Evolutionary conservation across 306 rosid species (phyloP), one percentile per base, ranked within the genome.

Genomic region (Prinsepia uniflora): DNA sequence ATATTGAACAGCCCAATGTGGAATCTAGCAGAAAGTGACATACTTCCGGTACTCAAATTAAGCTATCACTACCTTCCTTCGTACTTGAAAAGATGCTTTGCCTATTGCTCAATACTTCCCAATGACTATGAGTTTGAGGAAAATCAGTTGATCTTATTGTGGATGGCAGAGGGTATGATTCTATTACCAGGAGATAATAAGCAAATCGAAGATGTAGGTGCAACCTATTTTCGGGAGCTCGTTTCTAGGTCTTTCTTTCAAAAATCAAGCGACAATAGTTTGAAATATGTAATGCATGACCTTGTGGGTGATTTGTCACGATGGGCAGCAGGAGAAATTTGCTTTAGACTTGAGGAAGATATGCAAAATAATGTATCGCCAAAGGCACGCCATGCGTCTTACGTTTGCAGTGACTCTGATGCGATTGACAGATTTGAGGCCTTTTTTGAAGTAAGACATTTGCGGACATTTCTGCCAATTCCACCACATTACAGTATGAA

Each of bases 161-260:
- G 86, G 86, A 83, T 79, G 81, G 86, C 83, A 6, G 81, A 82
- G 67, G 75, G 71, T 5, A 34, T 75, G 45, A 7, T 82, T 6
- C 52, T 5, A 22, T 1, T 0, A 14, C 8, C 44, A 18, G 14
- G 40, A 63, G 4, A 14, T 18, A 22, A 30, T 40, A 9, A 63
- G 20, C 4, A 59, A 4, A 39, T 65, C 0, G 81, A 75, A 45
- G 81, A 76, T 8, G 8, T 77, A 6, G 87, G 84, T 0, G 12
- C 3, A 4, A 34, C 55, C 0, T 76, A 70, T 63, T 66, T 83
- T 13, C 13, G 5, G 0, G 80, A 73, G 41, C 60, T 79, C 4
- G 17, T 70, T 17, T 73, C 66, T 0, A 62, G 82, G 74, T 82
- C 80, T 46, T 64, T 83, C 2, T 76, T 83, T 15, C 82, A 83